Evolutionary conservation across 139 green algal genomes (phyloP).

Genomic region (Nannochloris sp.): DNA sequence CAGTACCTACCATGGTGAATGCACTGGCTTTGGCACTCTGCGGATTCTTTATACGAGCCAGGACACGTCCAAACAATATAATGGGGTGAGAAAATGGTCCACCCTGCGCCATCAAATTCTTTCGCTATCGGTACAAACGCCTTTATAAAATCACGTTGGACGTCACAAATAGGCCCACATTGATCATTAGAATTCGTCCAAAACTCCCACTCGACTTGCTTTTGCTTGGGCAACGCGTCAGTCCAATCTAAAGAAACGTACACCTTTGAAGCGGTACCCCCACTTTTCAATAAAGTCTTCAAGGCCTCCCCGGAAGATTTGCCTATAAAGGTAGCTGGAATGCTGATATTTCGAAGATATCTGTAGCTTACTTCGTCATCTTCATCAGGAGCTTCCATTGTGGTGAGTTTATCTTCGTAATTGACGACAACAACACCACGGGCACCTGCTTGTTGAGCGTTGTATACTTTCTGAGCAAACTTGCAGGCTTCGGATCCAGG

Average conservation of each 20-base stretch:
- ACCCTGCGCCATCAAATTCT: slow-evolving; percentile 53
- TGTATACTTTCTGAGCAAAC: slow-evolving; percentile 83
- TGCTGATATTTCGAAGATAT: slow-evolving; percentile 57
- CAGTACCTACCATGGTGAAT: slow-evolving; percentile 81
- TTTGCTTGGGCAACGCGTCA: slow-evolving; percentile 56
- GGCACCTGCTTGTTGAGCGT: slow-evolving; percentile 78
- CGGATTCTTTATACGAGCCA: slow-evolving; percentile 26
- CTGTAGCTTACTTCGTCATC: slow-evolving; percentile 38
- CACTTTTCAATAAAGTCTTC: slow-evolving; percentile 51
- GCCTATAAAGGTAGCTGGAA: slow-evolving; percentile 72
- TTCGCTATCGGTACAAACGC: slow-evolving; percentile 51
- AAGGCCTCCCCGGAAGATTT: slow-evolving; percentile 56
- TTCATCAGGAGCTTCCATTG: slow-evolving; percentile 63
- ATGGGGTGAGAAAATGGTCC: slow-evolving; percentile 78
- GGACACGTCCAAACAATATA: slow-evolving; percentile 86
- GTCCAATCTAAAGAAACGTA: slow-evolving; percentile 72
- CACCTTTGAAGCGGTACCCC: background rate
- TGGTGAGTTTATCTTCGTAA: slow-evolving; percentile 62
- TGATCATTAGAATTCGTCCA: slow-evolving; percentile 86
- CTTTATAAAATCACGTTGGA: slow-evolving; percentile 70
- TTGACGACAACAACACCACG: slow-evolving; percentile 65
- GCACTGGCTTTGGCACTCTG: slow-evolving; percentile 76
- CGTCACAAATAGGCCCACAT: slow-evolving; percentile 69
- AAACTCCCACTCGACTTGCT: slow-evolving; percentile 82
- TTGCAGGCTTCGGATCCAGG: slow-evolving; percentile 52